Base-by-base conservation (phyloP, 2,329 filamentous ascomycete genomes). In the Aspergillus caelatus region DNA sequence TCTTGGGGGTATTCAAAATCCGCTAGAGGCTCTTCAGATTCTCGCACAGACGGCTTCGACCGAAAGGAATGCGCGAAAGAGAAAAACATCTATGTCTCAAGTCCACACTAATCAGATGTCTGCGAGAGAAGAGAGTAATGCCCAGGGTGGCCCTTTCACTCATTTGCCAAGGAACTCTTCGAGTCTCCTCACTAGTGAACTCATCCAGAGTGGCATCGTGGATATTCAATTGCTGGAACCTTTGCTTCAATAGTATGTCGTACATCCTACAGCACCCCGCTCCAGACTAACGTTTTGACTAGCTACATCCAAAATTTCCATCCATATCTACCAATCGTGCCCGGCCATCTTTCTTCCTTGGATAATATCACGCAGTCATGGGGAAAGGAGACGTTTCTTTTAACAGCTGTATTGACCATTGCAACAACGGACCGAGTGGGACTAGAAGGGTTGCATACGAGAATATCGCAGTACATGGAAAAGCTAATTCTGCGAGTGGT, bases 321-420 rank as follows among this genome's bases (percentile, higher is more conserved):
- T 36, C 52, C 63, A 2, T 67, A 61, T 30, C 61, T 58, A 2
- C 66, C 64, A 1, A 61, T 68, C 19, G 56, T 62, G 6, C 55
- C 63, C 19, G 60, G n/a, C 36, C 16, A 36, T 10, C 16, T 66
- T 2, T 9, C 63, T 4, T 7, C 16, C 2, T 34, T 46, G 2
- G 10, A 55, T 26, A 41, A 41, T 53, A 16, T 53, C 11, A 19
- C 10, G 0, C 50, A 16, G 8, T 53, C 26, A 9, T 58, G 23
- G 60, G 57, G 58, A 12, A 34, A 63, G 0, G 64, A 67, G n/a
- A 56, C 56, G 4, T 66, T 66, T 19, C 59, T 67, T 1, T 41
- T 69, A 4, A 56, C 62, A 4, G 58, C 61, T 2, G 52, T 69
- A 7, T 34, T 69, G 19, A 69, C 65, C 1, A 65, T 69, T 16